phyloP scores from a whole-genome alignment of 2,329 filamentous ascomycete genomes.

The Cercospora sesami region DNA sequence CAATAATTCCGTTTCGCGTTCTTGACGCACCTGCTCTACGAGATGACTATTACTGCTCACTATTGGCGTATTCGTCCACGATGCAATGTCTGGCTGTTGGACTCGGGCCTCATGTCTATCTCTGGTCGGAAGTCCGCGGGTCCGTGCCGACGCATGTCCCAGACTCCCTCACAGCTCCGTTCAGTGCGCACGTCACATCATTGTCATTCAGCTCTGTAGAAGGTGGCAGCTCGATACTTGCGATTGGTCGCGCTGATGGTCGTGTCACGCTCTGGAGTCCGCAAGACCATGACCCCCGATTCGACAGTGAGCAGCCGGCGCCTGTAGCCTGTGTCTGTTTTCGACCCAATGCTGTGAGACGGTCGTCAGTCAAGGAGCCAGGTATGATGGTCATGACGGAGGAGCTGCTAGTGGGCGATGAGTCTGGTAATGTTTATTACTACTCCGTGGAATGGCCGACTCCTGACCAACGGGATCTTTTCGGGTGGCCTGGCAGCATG shows the following conservation, averaged over 20 bases:
- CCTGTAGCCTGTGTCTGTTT: constrained; percentile 80
- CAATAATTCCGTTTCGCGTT: constrained; percentile 51
- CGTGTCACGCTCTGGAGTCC: constrained; percentile 76
- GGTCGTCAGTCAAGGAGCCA: constrained; percentile 52
- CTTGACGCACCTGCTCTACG: constrained; percentile 85
- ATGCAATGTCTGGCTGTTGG: constrained; percentile 80
- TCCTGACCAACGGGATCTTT: constrained; percentile 61
- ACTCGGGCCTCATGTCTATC: constrained; percentile 74
- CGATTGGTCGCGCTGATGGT: constrained; percentile 77
- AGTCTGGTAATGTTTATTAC: constrained; percentile 78
- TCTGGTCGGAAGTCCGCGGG: constrained; percentile 78
- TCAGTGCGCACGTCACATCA: constrained; percentile 66
- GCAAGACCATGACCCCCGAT: constrained; percentile 67
- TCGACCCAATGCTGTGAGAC: constrained; percentile 62
- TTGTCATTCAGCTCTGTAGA: constrained; percentile 82
- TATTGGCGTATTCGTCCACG: constrained; percentile 78
- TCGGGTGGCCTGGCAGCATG: constrained; percentile 75
- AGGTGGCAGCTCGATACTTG: constrained; percentile 77
- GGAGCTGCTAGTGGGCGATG: constrained; percentile 83
- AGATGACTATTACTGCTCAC: constrained; percentile 93
- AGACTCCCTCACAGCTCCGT: constrained; percentile 55
- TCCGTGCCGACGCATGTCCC: constrained; percentile 40
- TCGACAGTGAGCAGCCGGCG: constrained; percentile 70
- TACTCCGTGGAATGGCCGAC: constrained; percentile 83
- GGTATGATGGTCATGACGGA: constrained; percentile 65